Evolutionary conservation across 768 basidiomycete genomes (phyloP), one percentile per base, ranked within the genome.

Genomic region (Pleurotus sapidus): DNA sequence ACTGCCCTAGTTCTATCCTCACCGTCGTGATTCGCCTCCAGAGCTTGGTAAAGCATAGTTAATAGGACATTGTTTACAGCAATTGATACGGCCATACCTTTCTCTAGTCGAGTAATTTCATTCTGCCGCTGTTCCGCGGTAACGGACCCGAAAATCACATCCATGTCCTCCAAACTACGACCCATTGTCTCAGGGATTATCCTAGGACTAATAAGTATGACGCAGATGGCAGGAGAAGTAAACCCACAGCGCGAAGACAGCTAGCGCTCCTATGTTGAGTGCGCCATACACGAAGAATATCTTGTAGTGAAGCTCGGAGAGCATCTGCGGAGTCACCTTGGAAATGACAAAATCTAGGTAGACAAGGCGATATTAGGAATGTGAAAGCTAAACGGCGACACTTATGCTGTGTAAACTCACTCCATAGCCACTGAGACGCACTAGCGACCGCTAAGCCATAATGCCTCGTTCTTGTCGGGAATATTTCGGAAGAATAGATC

Each of bases 371-470:
- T 23, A 59, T 59, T 47, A 6, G 38, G 11, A 24, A 34, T 34
- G 11, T 24, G 11, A 5, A 18, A 2, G 30, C 9, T 4, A 38
- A 14, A 3, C 0, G 5, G 12, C 17, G 6, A 23, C 20, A 50
- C 18, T 9, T 18, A 37, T 42, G 6, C 18, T 14, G 17, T 4
- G 11, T 4, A 47, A 15, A 77, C 83, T 57, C 62, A 87, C 87
- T 91, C 80, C 82, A 92, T 9, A 93, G 70, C 91, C 91, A 93
- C 56, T 94, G 93, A 2, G 89, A 84, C 12, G 84, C 83, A 57
- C 87, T 87, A 0, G 87, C 93, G 3, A 84, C 72, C 0, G 89
- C 81, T 18, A 94, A 73, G 39, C 93, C 93, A 63, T 88, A 92
- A 63, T 92, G 88, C 57, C 92, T 77, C 15, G 91, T 92, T 45